Conservation (phyloP, 306 rosid genomes). For the Spatholobus suberectus region DNA sequence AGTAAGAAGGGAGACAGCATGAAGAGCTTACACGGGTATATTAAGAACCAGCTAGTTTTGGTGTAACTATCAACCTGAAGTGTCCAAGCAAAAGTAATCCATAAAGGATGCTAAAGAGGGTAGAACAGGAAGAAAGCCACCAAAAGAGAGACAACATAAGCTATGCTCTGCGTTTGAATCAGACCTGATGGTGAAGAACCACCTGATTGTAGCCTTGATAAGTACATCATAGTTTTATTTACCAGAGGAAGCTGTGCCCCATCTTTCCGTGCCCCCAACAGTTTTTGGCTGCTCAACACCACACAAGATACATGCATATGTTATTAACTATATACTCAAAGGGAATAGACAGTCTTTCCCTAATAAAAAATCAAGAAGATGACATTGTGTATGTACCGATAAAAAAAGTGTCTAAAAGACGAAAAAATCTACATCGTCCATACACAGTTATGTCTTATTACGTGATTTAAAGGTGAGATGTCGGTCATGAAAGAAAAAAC, state of each 20-base stretch:
- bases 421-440: neutral
- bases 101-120: conserved; percentile 38
- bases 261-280: conserved; percentile 79
- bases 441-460: conserved; percentile 29
- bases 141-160: conserved; percentile 38
- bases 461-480: neutral
- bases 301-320: neutral
- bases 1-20: conserved; percentile 25
- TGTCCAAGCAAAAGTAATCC: conserved; percentile 34
- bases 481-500: neutral
- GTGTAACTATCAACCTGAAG: conserved; percentile 49
- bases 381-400: neutral
- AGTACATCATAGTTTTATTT: conserved; percentile 90
- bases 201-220: conserved; percentile 49
- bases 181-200: conserved; percentile 50
- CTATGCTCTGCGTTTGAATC: conserved; percentile 42
- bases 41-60: conserved; percentile 13
- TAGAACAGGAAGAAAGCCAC: conserved; percentile 40
- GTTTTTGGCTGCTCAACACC: conserved; percentile 64
- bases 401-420: neutral
- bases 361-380: neutral
- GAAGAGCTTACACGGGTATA: conserved; percentile 35
- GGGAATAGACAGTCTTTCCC: neutral
- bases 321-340: neutral
- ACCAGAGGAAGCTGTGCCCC: conserved; percentile 80